Base-by-base conservation (phyloP, 495 filamentous ascomycete species). In the Penicillium pancosmium region DNA sequence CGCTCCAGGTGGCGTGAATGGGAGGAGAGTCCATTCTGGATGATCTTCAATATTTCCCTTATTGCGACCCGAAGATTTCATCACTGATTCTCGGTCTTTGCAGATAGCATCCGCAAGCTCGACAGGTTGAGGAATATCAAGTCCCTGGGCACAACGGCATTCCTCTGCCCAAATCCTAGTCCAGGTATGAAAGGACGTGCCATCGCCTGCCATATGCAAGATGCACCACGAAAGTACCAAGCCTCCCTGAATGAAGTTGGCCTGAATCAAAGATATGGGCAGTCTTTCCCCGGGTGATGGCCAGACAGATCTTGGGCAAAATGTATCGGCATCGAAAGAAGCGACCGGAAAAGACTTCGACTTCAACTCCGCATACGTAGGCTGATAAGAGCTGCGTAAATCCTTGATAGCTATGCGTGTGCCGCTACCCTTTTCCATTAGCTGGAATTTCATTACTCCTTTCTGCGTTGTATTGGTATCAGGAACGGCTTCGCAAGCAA, bases 121-220 rank as follows among this genome's bases (percentile, higher is more conserved):
- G 12, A 69, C 31, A 7, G 38, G 66, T 38, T 38, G 36, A 34
- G 54, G 34, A 21, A 71, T 60, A 5, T 68, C 51, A 8, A 63
- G 50, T 9, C 67, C 67, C 52, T 75, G 73, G 23, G 72, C 55
- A 3, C 62, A 61, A 23, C 73, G 70, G 35, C 70, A 74, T 19
- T 69, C 68, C 57, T 76, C 66, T 18, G 74, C 74, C 64, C 71
- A 75, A 5, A 73, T 67, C 47, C 68, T 69, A 25, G 69, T 67
- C 66, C 67, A 69, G 27, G 57, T 65, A 35, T 58, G 64, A 18
- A 73, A 73, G 13, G 66, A 60, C 25, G 63, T 70, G 4, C 67
- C 72, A 33, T 77, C 74, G 6, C 70, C 66, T 23, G 61, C 71
- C 56, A 76, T 61, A 49, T 77, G 72, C 19, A 69, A 58, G 19